Conservation (phyloP, 345 rosid species). For the Corymbia maculata region DNA sequence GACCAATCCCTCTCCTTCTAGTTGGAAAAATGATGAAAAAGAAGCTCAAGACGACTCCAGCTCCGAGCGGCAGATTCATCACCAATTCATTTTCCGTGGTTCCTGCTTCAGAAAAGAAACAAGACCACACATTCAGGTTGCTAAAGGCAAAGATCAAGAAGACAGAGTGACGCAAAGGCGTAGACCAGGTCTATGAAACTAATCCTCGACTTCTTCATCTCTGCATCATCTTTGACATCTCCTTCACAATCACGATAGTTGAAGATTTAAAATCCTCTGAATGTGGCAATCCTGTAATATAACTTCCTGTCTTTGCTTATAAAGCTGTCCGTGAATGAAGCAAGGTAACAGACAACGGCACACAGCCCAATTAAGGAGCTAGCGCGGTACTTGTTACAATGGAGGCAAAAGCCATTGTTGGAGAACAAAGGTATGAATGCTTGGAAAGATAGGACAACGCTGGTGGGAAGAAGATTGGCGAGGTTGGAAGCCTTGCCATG, state of each 20-base stretch:
- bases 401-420: conserved; percentile 22
- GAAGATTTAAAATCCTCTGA: conserved; percentile 17
- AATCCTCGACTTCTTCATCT: not conserved
- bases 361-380: conserved; percentile 6
- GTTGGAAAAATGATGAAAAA: conserved; percentile 20
- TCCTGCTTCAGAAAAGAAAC: conserved; percentile 16
- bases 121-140: conserved; percentile 23
- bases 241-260: not conserved
- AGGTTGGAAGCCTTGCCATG: conserved; percentile 32
- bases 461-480: conserved; percentile 46
- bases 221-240: not conserved
- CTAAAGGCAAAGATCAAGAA: conserved; percentile 40
- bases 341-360: conserved; percentile 25
- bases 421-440: conserved; percentile 37
- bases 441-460: conserved; percentile 41
- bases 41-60: conserved; percentile 19
- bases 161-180: conserved; percentile 30
- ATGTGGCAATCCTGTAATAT: conserved; percentile 36
- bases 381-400: conserved; percentile 23
- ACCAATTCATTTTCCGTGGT: conserved; percentile 4
- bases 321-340: conserved; percentile 50
- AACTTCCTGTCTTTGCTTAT: conserved; percentile 15
- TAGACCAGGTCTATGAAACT: conserved; percentile 28
- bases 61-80: conserved; percentile 23
- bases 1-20: conserved; percentile 52